Evolutionary conservation across 805 yeast genomes (phyloP).

Genomic region (Cephaloascus albidus): DNA sequence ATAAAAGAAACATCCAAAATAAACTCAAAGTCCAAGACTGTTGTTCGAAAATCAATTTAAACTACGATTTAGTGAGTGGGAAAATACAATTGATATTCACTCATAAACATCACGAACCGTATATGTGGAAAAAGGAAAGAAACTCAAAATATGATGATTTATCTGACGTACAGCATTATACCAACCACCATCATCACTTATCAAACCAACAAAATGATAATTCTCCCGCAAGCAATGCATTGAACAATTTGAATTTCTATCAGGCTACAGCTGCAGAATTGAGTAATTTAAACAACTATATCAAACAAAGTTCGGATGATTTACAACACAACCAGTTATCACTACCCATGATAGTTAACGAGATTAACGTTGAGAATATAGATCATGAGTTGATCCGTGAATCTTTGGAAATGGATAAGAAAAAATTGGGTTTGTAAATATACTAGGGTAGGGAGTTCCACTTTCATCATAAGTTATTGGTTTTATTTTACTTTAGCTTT

Average conservation of each 20-base stretch:
- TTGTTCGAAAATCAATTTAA: slow-evolving; percentile 26
- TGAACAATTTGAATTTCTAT: neutral
- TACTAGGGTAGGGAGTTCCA: too few relatives aligned
- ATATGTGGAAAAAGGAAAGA: slow-evolving; percentile 14
- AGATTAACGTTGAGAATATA: neutral
- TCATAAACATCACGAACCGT: slow-evolving; percentile 31
- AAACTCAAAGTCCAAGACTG: slow-evolving; percentile 31
- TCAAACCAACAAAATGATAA: neutral
- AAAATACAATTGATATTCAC: slow-evolving; percentile 22
- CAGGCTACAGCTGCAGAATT: neutral
- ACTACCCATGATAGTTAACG: neutral
- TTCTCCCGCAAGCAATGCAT: neutral
- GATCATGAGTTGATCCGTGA: slow-evolving; percentile 1
- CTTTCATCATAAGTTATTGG: too few relatives aligned
- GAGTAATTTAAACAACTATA: neutral
- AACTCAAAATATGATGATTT: neutral
- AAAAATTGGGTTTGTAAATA: neutral
- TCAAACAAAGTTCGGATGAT: neutral
- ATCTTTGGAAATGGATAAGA: neutral
- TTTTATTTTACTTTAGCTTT: too few relatives aligned
- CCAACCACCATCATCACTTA: neutral
- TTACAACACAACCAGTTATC: too few relatives aligned
- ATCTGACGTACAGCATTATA: too few relatives aligned
- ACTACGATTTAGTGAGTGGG: slow-evolving; percentile 27
- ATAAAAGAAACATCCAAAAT: slow-evolving; percentile 25